These are phyloP conservation scores for Eutypa lata DNA, from an alignment of 2,329 filamentous ascomycete genomes.

Conservation along the genomic window DNA sequence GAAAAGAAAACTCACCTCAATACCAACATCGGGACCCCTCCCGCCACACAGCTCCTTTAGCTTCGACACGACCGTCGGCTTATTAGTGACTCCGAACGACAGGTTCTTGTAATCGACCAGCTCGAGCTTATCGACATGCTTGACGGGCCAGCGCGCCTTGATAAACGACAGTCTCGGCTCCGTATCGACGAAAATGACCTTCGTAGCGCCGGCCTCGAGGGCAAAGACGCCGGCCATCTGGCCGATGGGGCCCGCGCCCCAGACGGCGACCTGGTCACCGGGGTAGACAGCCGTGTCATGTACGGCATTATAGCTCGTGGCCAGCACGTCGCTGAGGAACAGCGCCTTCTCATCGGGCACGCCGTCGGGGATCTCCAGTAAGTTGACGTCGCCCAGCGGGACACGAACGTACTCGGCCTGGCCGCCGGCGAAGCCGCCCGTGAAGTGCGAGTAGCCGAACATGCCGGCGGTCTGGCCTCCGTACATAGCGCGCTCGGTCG, in stretches of 20 bases:
- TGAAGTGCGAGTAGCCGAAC: constrained; percentile 75
- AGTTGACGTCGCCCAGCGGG: constrained; percentile 75
- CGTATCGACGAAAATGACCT: constrained; percentile 77
- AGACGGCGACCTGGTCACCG: constrained; percentile 75
- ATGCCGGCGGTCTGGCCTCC: constrained; percentile 72
- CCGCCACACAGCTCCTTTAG: constrained; percentile 72
- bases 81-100: constrained; percentile 53
- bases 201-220: constrained; percentile 67
- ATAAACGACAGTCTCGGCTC: constrained; percentile 68
- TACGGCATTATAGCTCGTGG: constrained; percentile 77
- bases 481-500: constrained; percentile 70
- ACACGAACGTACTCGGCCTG: constrained; percentile 86
- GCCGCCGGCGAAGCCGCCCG: constrained; percentile 81
- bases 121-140: constrained; percentile 54
- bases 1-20: constrained; percentile 32
- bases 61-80: constrained; percentile 63
- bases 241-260: constrained; percentile 82
- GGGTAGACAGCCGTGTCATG: constrained; percentile 80
- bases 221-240: constrained; percentile 80
- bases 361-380: constrained; percentile 72
- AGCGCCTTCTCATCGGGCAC: constrained; percentile 84
- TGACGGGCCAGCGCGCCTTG: constrained; percentile 54
- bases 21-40: constrained; percentile 68
- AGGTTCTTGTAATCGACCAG: constrained; percentile 65
- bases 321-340: constrained; percentile 77